phyloP scores from a whole-genome alignment of 2,329 filamentous ascomycete species.

The Botrytis fragariae region DNA sequence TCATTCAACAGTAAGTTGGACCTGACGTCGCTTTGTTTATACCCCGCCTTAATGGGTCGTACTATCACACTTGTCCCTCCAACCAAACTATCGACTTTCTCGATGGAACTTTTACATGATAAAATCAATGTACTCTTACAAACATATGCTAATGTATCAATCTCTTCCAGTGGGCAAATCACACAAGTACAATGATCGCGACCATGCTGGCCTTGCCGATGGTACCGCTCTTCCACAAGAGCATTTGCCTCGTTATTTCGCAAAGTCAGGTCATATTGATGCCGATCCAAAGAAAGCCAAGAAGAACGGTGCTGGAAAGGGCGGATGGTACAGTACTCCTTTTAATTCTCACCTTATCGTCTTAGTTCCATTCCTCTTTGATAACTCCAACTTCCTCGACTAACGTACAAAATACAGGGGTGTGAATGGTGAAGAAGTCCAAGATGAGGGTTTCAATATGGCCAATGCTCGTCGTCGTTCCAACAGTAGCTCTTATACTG shows the following conservation, averaged over 20 bases:
- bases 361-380: slow-evolving; percentile 10
- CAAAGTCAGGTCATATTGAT: slow-evolving; percentile 78
- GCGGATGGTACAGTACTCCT: slow-evolving; percentile 73
- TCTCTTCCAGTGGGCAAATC: slow-evolving; percentile 82
- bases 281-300: slow-evolving; percentile 89
- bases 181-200: slow-evolving; percentile 89
- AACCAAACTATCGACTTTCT: neutral
- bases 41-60: slow-evolving; percentile 12
- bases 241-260: slow-evolving; percentile 87
- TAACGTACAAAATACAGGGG: slow-evolving; percentile 59
- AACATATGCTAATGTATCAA: slow-evolving; percentile 24
- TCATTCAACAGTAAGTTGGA: slow-evolving; percentile 18
- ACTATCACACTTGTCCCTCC: slow-evolving; percentile 24
- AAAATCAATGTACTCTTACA: neutral
- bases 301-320: slow-evolving; percentile 91
- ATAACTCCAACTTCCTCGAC: slow-evolving; percentile 17
- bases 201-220: slow-evolving; percentile 77
- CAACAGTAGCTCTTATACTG: slow-evolving; percentile 77
- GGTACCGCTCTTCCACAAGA: slow-evolving; percentile 65
- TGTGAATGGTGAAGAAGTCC: slow-evolving; percentile 74
- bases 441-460: slow-evolving; percentile 81
- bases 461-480: slow-evolving; percentile 85
- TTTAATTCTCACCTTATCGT: neutral
- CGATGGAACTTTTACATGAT: slow-evolving; percentile 1
- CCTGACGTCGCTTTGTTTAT: slow-evolving; percentile 14